These are phyloP conservation scores for Fusarium stilboides DNA, from an alignment of 2,329 filamentous ascomycete genomes.

Conservation along the genomic window DNA sequence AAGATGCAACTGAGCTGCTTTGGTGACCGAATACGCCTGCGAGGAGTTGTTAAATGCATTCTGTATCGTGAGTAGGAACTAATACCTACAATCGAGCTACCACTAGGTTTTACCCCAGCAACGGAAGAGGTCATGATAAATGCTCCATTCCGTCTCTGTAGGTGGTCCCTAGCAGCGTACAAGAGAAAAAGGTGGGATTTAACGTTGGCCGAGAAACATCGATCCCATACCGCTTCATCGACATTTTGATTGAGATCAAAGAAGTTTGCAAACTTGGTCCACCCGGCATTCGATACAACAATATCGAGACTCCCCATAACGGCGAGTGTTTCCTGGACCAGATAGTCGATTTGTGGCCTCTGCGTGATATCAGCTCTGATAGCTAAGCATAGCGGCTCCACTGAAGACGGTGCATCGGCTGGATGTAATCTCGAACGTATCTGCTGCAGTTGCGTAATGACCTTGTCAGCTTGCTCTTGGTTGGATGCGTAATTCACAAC, in stretches of 20 bases:
- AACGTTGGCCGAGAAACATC: conserved; percentile 19
- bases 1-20: conserved; percentile 16
- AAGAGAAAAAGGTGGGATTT: conserved; percentile 21
- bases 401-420: no score
- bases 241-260: conserved; percentile 11
- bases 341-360: neutral
- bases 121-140: conserved; percentile 21
- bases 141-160: neutral
- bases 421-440: accelerated
- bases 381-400: neutral
- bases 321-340: neutral
- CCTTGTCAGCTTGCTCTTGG: neutral
- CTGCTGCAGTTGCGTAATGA: accelerated
- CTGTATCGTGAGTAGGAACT: no score
- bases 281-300: conserved; percentile 16
- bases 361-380: neutral
- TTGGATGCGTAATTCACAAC: conserved; percentile 12
- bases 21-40: conserved; percentile 15
- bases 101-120: conserved; percentile 15
- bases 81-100: conserved; percentile 7
- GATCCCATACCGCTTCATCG: conserved; percentile 20
- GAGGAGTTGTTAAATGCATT: no score
- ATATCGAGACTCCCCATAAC: neutral
- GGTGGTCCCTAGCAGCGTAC: neutral
- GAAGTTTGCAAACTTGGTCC: conserved; percentile 23